Conservation (phyloP, 1,284 basidiomycete species). For the Trametes sp. region DNA sequence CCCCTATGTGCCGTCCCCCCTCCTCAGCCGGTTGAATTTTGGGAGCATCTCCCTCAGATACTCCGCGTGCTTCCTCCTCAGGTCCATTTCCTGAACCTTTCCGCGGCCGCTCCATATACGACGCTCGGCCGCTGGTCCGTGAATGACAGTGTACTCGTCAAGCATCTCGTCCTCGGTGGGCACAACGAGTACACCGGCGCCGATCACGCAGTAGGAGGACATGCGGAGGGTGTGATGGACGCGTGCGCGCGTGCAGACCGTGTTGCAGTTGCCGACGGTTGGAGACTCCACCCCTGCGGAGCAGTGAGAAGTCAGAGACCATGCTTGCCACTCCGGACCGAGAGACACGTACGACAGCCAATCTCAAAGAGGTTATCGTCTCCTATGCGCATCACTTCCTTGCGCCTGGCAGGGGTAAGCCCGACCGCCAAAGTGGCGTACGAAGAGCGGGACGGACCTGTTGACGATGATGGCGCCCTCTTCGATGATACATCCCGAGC, state of each 20-base stretch:
- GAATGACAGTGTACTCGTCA: conserved; percentile 88
- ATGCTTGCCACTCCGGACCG: neutral
- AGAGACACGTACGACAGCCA: conserved; percentile 73
- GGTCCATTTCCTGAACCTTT: conserved; percentile 81
- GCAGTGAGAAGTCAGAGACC: neutral
- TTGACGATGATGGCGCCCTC: conserved; percentile 91
- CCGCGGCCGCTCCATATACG: conserved; percentile 89
- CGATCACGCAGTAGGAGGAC: conserved; percentile 82
- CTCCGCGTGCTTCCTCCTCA: conserved; percentile 88
- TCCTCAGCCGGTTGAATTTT: conserved; percentile 78
- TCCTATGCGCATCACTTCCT: conserved; percentile 90
- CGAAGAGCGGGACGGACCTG: conserved; percentile 50
- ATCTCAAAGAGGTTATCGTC: conserved; percentile 95
- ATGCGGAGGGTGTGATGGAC: conserved; percentile 84
- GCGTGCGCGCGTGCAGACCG: conserved; percentile 80
- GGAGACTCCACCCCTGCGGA: conserved; percentile 82
- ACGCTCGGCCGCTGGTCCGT: conserved; percentile 76
- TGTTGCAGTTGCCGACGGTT: conserved; percentile 85
- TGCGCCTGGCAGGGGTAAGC: conserved; percentile 54
- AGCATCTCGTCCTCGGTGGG: conserved; percentile 80
- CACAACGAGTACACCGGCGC: conserved; percentile 78
- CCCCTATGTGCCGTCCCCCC: conserved; percentile 33
- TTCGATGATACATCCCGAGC: conserved; percentile 90
- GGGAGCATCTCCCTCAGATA: conserved; percentile 91
- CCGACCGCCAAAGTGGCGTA: neutral